Conservation (phyloP, 106 monocot genomes). For the Dioscorea zingiberensis region DNA sequence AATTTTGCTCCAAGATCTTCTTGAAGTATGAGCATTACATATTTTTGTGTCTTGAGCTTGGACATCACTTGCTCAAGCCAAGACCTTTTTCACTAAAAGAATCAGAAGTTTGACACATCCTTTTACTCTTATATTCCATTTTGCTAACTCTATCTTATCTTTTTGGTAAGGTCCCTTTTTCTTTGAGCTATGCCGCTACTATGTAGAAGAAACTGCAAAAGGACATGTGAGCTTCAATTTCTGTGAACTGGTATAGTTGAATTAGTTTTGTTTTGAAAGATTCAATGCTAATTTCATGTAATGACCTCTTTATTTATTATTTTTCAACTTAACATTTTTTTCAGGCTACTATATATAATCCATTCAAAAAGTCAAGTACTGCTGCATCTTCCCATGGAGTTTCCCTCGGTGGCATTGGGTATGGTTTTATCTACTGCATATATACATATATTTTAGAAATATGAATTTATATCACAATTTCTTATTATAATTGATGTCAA, state of each 20-base stretch:
- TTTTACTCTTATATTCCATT: neutral
- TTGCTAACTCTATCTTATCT: neutral
- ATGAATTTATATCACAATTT: too few species aligned
- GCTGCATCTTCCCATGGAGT: conserved; percentile 34
- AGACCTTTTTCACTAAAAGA: too few species aligned
- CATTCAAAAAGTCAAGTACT: conserved; percentile 39
- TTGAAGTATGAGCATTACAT: too few species aligned
- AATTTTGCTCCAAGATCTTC: too few species aligned
- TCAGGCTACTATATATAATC: conserved; percentile 37
- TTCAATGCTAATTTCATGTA: neutral
- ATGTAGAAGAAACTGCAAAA: conserved; percentile 28
- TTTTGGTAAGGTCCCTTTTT: conserved; percentile 18
- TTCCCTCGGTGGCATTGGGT: neutral
- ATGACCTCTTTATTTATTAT: too few species aligned
- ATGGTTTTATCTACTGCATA: neutral
- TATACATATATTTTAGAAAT: neutral
- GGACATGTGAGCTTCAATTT: conserved; percentile 26
- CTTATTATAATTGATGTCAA: neutral
- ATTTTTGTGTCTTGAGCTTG: too few species aligned
- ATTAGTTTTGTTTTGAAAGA: too few species aligned
- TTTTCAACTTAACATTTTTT: neutral
- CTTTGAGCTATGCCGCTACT: conserved; percentile 10
- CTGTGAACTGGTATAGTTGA: too few species aligned
- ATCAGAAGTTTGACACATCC: too few species aligned
- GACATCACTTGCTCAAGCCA: too few species aligned